Evolutionary conservation across 306 rosid genomes (phyloP).

Genomic region (Astragalus membranaceus): DNA sequence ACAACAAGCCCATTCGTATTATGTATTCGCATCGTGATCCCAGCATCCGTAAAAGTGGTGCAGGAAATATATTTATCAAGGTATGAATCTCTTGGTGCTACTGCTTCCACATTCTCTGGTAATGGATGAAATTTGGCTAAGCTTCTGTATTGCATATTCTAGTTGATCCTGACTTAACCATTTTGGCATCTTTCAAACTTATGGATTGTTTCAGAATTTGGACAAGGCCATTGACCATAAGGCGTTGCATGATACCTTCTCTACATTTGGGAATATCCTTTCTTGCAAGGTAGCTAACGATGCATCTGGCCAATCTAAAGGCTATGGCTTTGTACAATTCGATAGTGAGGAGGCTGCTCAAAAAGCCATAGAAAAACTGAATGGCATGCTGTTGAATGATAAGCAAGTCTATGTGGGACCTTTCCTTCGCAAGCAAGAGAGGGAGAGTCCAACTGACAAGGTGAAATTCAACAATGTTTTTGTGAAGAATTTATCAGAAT

Average conservation of each 20-base stretch:
- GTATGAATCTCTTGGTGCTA: slow-evolving; percentile 27
- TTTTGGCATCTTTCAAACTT: not conserved
- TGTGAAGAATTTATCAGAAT: slow-evolving; percentile 78
- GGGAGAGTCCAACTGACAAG: slow-evolving; percentile 54
- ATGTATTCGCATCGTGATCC: slow-evolving; percentile 99
- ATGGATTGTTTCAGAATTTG: slow-evolving; percentile 60
- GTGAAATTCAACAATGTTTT: slow-evolving; percentile 75
- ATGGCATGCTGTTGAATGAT: slow-evolving; percentile 95
- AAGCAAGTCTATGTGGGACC: slow-evolving; percentile 98
- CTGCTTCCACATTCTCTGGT: not conserved
- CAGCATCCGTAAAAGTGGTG: slow-evolving; percentile 85
- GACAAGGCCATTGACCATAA: slow-evolving; percentile 95
- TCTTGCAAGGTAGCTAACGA: slow-evolving; percentile 97
- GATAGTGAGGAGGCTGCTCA: slow-evolving; percentile 89
- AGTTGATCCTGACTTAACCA: slow-evolving; percentile 5
- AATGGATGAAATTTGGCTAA: not conserved
- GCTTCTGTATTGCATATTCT: slow-evolving; percentile 1
- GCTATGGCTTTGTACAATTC: slow-evolving; percentile 96
- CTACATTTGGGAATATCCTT: slow-evolving; percentile 80
- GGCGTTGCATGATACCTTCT: slow-evolving; percentile 87
- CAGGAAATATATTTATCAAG: slow-evolving; percentile 95
- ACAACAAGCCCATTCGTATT: slow-evolving; percentile 69
- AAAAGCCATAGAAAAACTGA: slow-evolving; percentile 79
- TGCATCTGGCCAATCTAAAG: slow-evolving; percentile 82
- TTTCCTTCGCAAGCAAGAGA: slow-evolving; percentile 96